Conservation (phyloP, 257 asterid genomes). For the Gentiana macrophylla region DNA sequence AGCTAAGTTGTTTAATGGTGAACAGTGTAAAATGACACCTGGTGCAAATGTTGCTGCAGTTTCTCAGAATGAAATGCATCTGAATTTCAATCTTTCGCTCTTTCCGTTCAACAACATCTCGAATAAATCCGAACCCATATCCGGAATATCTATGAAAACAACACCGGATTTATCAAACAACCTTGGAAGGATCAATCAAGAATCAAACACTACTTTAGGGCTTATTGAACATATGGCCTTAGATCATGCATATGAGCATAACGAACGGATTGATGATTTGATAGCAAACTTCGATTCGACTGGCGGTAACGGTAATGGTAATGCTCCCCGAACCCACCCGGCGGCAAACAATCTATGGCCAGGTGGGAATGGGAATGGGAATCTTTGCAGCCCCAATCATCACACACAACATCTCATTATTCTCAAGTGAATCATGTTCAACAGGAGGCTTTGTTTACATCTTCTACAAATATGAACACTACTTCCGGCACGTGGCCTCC, state of each 20-base stretch:
- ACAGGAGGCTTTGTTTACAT: constrained; percentile 11
- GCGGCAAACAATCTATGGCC: neutral
- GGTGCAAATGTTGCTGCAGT: neutral
- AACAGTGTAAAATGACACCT: too few relatives aligned
- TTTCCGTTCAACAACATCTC: neutral
- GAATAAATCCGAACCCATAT: neutral
- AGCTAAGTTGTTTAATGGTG: constrained; percentile 39
- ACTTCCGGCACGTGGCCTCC: constrained; percentile 27
- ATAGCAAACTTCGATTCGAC: neutral
- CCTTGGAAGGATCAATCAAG: constrained; percentile 7
- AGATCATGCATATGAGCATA: constrained; percentile 1
- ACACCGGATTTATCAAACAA: neutral
- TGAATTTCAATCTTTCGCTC: too few relatives aligned
- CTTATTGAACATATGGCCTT: constrained; percentile 5
- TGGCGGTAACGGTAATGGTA: too few relatives aligned
- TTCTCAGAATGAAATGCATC: too few relatives aligned
- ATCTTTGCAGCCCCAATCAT: too few relatives aligned
- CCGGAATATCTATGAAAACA: neutral
- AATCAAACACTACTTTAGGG: neutral
- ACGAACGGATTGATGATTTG: constrained; percentile 1
- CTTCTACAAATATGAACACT: constrained; percentile 9
- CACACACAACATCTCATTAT: constrained; percentile 4
- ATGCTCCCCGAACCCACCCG: neutral
- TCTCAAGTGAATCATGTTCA: constrained; percentile 19
- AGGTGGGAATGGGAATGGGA: too few relatives aligned